Percentiles rank a stretch among this genome's conserved stretches.
phyloP scores from a whole-genome alignment of 2,329 filamentous ascomycete species.

The Periconia sp. region DNA sequence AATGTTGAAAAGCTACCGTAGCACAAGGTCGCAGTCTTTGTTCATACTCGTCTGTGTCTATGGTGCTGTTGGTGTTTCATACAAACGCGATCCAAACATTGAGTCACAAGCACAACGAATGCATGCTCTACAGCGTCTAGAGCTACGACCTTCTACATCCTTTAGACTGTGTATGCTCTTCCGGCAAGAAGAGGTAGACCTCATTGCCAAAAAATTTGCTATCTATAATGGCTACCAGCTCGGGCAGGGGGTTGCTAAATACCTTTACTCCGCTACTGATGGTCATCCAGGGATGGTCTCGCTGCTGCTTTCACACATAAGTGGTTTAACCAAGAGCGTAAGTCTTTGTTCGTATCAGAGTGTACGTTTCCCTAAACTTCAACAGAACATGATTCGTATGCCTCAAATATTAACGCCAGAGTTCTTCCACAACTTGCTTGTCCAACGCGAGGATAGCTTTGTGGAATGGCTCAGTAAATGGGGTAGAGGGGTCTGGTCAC shows the following conservation, averaged over 20 bases:
- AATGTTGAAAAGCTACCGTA: not conserved
- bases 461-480: slow-evolving; percentile 2
- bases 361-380: no score
- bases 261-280: slow-evolving; percentile 7
- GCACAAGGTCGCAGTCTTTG: no score
- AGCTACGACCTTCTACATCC: no score
- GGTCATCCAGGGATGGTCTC: slow-evolving; percentile 10
- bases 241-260: slow-evolving; percentile 5
- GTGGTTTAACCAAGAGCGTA: not conserved
- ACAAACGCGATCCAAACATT: no score
- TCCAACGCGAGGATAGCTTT: slow-evolving; percentile 2
- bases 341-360: no score
- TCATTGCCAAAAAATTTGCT: no score
- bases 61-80: no score
- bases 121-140: no score
- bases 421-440: slow-evolving; percentile 4
- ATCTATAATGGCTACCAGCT: slow-evolving; percentile 2
- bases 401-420: slow-evolving; percentile 1
- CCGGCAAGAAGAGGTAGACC: not conserved
- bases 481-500: slow-evolving; percentile 5
- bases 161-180: slow-evolving; percentile 10
- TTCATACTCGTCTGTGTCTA: no score
- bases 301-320: slow-evolving; percentile 3
- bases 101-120: no score
- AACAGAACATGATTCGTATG: no score